Evolutionary conservation across 495 filamentous ascomycete genomes (phyloP).

Genomic region (Delitschia confertaspora): DNA sequence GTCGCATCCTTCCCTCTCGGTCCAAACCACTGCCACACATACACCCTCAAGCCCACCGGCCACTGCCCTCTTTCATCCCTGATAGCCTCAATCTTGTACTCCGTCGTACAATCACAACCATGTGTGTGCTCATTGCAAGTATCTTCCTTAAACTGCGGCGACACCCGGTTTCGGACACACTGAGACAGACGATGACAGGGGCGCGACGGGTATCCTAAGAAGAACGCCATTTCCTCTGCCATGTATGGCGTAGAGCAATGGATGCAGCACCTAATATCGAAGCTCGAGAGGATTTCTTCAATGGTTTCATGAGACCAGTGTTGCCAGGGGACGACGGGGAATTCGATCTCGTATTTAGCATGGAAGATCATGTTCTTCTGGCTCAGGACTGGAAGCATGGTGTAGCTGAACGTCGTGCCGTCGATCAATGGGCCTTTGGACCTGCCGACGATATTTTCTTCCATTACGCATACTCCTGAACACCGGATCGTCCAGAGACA

Average conservation of each 20-base stretch:
- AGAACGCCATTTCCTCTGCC: conserved; percentile 6
- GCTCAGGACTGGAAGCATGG: neutral
- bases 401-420: conserved; percentile 2
- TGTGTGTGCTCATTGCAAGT: conserved; percentile 10
- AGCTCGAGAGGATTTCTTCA: neutral
- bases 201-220: conserved; percentile 1
- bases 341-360: conserved; percentile 1
- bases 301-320: neutral
- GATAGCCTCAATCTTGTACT: conserved; percentile 5
- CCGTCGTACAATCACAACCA: conserved; percentile 6
- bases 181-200: no score
- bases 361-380: conserved; percentile 7
- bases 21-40: conserved; percentile 13
- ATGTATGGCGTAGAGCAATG: conserved; percentile 8
- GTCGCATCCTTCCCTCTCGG: neutral
- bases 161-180: no score
- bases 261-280: conserved; percentile 10
- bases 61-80: neutral
- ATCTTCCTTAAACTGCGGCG: no score
- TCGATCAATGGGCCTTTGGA: no score
- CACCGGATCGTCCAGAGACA: conserved; percentile 4
- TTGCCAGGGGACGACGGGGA: neutral
- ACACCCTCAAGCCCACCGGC: neutral
- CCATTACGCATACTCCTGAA: no score
- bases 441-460: no score